Percentiles rank a stretch among this genome's conserved stretches.
phyloP scores from a whole-genome alignment of 2,329 filamentous ascomycete species.

The Tolypocladium amazonense region DNA sequence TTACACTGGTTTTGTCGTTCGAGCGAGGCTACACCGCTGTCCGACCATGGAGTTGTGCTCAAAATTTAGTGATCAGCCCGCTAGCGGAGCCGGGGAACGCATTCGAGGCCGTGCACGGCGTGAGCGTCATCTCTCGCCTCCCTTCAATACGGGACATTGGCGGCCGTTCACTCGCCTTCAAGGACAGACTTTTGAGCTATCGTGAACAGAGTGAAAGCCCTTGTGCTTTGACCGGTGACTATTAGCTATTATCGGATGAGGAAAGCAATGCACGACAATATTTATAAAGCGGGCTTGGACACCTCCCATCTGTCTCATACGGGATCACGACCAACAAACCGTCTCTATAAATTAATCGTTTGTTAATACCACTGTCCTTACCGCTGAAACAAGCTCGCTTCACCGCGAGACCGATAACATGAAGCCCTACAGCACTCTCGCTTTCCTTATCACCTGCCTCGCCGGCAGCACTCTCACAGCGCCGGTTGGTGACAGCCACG shows the following conservation, averaged over 20 bases:
- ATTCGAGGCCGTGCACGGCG: too few species aligned
- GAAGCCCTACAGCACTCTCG: background rate
- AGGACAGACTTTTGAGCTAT: background rate
- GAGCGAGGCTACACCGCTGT: too few species aligned
- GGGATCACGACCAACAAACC: background rate
- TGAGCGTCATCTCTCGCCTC: background rate
- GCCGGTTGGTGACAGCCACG: background rate
- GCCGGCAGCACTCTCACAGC: background rate
- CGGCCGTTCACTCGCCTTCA: background rate
- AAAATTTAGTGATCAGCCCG: too few species aligned
- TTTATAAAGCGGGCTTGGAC: background rate
- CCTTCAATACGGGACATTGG: background rate
- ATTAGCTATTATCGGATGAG: background rate
- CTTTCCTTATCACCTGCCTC: background rate
- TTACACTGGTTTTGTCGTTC: too few species aligned
- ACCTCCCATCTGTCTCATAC: background rate
- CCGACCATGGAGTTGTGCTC: too few species aligned
- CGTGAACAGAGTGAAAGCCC: background rate
- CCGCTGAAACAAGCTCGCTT: background rate
- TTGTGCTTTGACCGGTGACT: background rate
- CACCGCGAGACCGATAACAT: background rate
- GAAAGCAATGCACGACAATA: background rate
- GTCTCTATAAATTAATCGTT: background rate
- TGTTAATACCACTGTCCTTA: background rate
- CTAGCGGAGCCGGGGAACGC: too few species aligned